Evolutionary conservation across 345 rosid genomes (phyloP).

Genomic region (Ailanthus altissimus): DNA sequence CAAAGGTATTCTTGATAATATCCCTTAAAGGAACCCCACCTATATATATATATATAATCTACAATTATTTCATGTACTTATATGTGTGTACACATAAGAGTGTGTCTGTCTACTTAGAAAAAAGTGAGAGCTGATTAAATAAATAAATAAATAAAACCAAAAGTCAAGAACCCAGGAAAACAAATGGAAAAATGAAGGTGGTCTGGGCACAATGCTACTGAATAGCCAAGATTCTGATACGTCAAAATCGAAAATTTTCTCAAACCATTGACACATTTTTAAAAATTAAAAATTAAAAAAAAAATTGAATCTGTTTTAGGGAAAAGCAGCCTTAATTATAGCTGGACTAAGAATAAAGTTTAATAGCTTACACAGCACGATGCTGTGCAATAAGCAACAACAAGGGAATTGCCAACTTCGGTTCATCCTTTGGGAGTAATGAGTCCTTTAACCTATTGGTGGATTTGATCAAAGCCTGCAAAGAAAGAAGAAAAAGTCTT

Average conservation of each 20-base stretch:
- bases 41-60: background rate
- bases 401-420: slow-evolving; percentile 87
- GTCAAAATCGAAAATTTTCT: no score
- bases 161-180: background rate
- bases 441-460: slow-evolving; percentile 91
- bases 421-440: slow-evolving; percentile 91
- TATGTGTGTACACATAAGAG: background rate
- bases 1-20: no score
- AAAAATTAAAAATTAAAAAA: no score
- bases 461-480: slow-evolving; percentile 95
- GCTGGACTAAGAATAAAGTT: slow-evolving; percentile 1
- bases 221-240: background rate
- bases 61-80: background rate
- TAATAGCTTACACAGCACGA: slow-evolving; percentile 80
- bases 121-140: background rate
- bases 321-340: background rate
- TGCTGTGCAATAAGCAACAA: slow-evolving; percentile 93
- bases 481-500: background rate
- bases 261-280: no score
- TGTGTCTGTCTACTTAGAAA: background rate
- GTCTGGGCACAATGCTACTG: background rate
- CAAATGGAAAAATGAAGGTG: background rate
- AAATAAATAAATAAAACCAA: background rate
- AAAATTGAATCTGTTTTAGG: background rate
- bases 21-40: no score